These are phyloP conservation scores for Alnus rubra DNA, from an alignment of 306 rosid species.

Conservation along the genomic window DNA sequence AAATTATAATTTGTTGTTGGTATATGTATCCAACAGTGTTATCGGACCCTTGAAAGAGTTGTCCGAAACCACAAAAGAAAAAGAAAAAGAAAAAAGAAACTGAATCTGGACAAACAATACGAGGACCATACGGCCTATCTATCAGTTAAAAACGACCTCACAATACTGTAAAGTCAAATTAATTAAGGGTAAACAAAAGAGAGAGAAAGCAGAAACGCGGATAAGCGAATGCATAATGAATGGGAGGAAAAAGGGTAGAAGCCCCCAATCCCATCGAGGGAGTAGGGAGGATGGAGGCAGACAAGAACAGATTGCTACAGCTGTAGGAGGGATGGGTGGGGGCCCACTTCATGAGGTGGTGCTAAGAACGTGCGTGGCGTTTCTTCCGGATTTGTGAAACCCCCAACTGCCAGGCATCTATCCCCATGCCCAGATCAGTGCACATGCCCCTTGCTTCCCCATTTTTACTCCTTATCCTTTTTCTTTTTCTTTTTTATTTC, in stretches of 20 bases:
- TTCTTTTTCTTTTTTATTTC: neutral
- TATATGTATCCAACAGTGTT: too few relatives aligned
- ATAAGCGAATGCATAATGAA: neutral
- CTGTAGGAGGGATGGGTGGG: conserved; percentile 14
- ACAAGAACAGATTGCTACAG: conserved; percentile 41
- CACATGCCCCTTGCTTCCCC: conserved; percentile 37
- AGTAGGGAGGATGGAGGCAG: conserved; percentile 17
- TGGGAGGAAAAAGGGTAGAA: neutral
- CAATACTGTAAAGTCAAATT: neutral
- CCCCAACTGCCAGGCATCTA: conserved; percentile 40
- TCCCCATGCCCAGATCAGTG: conserved; percentile 17
- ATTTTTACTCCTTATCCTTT: neutral
- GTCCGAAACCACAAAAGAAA: too few relatives aligned
- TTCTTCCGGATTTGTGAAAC: conserved; percentile 31
- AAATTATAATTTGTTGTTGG: too few relatives aligned
- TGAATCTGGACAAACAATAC: too few relatives aligned
- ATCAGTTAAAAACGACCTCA: too few relatives aligned
- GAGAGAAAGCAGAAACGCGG: neutral
- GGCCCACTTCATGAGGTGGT: conserved; percentile 20
- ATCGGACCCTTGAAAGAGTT: too few relatives aligned
- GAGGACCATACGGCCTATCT: too few relatives aligned
- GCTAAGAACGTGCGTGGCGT: conserved; percentile 37
- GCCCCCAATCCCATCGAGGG: neutral
- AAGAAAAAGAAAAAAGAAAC: too few relatives aligned
- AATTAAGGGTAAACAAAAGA: neutral